These are phyloP conservation scores for Betula pendula DNA, from an alignment of 306 rosid species.

Conservation along the genomic window DNA sequence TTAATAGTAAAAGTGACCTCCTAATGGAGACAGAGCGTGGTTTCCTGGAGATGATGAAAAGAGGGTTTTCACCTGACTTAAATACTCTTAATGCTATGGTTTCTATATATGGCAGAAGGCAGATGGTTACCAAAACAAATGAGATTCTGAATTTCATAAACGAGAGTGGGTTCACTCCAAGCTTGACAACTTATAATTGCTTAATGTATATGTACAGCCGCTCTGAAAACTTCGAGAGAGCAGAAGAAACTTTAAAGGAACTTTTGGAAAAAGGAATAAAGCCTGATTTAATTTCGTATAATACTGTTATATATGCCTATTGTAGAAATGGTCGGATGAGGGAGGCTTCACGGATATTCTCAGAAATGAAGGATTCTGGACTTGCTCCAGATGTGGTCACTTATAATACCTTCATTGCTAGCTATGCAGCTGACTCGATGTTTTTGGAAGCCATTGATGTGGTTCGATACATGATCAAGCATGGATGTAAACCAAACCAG, in stretches of 20 bases:
- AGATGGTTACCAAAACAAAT: constrained; percentile 67
- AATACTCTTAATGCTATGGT: constrained; percentile 85
- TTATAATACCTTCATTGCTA: constrained; percentile 75
- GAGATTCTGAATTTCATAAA: constrained; percentile 72
- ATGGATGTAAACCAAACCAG: constrained; percentile 78
- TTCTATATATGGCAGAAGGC: constrained; percentile 84
- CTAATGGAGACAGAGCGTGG: constrained; percentile 74
- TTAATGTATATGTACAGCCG: constrained; percentile 88
- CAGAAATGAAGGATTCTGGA: constrained; percentile 70
- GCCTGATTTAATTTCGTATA: constrained; percentile 77
- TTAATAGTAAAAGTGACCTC: constrained; percentile 79
- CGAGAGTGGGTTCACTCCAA: constrained; percentile 77
- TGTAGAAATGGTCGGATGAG: constrained; percentile 80
- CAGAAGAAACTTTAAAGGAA: constrained; percentile 72
- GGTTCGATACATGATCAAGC: constrained; percentile 79
- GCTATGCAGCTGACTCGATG: constrained; percentile 77
- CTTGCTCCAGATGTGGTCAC: constrained; percentile 79
- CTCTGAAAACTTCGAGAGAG: constrained; percentile 64
- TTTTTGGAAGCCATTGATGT: constrained; percentile 77
- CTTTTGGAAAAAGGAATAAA: constrained; percentile 69
- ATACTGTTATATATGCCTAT: constrained; percentile 75
- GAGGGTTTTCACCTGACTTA: constrained; percentile 70
- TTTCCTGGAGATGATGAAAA: constrained; percentile 60
- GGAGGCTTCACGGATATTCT: constrained; percentile 76
- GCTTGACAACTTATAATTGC: constrained; percentile 87